phyloP scores from a whole-genome alignment of 2,329 filamentous ascomycete species.

The Hirsutella minnesotensis region DNA sequence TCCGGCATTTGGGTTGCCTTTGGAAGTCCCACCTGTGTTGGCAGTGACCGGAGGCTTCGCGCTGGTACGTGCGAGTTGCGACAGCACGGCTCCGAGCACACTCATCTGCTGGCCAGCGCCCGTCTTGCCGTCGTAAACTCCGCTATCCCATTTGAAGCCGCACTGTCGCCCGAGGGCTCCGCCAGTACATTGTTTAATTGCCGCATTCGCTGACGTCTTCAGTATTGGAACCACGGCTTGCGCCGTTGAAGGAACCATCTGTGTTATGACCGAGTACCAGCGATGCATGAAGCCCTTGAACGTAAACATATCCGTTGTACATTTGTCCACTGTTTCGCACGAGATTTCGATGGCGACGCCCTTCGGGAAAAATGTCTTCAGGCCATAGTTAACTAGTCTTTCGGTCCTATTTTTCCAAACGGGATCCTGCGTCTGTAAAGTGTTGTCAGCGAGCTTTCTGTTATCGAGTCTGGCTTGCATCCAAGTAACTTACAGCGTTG shows the following conservation, averaged over 20 bases:
- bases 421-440: conserved; percentile 27
- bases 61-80: conserved; percentile 30
- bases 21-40: conserved; percentile 37
- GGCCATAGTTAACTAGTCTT: conserved; percentile 22
- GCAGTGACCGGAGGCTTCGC: conserved; percentile 31
- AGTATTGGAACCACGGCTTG: conserved; percentile 39
- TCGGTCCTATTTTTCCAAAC: conserved; percentile 41
- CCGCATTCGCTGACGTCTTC: conserved; percentile 38
- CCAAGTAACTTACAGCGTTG: conserved; percentile 41
- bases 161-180: conserved; percentile 36
- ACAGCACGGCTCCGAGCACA: conserved; percentile 42
- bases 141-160: conserved; percentile 41
- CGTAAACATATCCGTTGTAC: conserved; percentile 50
- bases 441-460: conserved; percentile 4
- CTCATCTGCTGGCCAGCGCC: conserved; percentile 51
- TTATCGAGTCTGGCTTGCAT: too few relatives aligned
- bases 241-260: conserved; percentile 41
- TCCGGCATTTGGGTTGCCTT: conserved; percentile 31
- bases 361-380: conserved; percentile 38
- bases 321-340: conserved; percentile 43
- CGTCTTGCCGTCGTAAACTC: conserved; percentile 38
- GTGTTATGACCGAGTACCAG: conserved; percentile 41
- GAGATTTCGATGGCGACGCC: conserved; percentile 48
- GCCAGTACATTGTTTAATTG: conserved; percentile 42
- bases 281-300: conserved; percentile 51